Conservation (phyloP, 176 grass and related monocot genomes). For the Metroxylon sagu region DNA sequence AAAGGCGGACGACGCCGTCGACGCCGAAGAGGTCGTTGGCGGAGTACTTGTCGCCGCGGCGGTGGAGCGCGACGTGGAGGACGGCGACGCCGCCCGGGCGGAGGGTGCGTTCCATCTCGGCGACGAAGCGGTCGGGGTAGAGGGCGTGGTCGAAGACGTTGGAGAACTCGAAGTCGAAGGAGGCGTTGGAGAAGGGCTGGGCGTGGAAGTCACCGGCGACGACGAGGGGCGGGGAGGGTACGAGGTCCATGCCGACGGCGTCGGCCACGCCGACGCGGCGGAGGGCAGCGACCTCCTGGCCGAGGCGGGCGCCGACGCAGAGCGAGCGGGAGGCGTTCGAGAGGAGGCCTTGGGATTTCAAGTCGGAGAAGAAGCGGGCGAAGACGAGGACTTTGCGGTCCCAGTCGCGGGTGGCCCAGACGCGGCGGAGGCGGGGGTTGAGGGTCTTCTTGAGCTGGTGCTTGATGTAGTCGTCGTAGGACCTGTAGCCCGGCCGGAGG, state of each 20-base stretch:
- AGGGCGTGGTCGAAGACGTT: constrained; percentile 95
- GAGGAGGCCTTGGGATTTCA: constrained; percentile 34
- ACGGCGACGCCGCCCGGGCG: constrained; percentile 56
- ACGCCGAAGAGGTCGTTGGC: constrained; percentile 69
- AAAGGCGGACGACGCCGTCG: constrained; percentile 40
- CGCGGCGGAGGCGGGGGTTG: constrained; percentile 61
- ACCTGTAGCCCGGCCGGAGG: constrained; percentile 51
- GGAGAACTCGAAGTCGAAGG: constrained; percentile 98
- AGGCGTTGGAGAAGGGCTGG: constrained; percentile 45
- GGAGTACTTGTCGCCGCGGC: constrained; percentile 80
- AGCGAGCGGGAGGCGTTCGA: constrained; percentile 55
- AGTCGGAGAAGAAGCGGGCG: constrained; percentile 38
- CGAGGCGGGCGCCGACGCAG: constrained; percentile 73
- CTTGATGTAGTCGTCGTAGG: constrained; percentile 84
- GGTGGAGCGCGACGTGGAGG: constrained; percentile 70
- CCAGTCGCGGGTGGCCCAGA: constrained; percentile 96
- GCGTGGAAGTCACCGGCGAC: constrained; percentile 63
- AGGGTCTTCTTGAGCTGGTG: constrained; percentile 97
- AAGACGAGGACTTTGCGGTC: constrained; percentile 62
- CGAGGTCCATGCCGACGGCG: constrained; percentile 76
- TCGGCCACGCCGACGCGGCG: constrained; percentile 39
- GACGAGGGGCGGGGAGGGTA: constrained; percentile 63
- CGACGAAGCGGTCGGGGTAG: constrained; percentile 62
- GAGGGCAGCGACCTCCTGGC: constrained; percentile 60
- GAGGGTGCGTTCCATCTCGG: constrained; percentile 76